Percentiles rank a stretch among this genome's conserved stretches.
Conservation (phyloP, 2,329 filamentous ascomycete species). For the Nemania sp. region DNA sequence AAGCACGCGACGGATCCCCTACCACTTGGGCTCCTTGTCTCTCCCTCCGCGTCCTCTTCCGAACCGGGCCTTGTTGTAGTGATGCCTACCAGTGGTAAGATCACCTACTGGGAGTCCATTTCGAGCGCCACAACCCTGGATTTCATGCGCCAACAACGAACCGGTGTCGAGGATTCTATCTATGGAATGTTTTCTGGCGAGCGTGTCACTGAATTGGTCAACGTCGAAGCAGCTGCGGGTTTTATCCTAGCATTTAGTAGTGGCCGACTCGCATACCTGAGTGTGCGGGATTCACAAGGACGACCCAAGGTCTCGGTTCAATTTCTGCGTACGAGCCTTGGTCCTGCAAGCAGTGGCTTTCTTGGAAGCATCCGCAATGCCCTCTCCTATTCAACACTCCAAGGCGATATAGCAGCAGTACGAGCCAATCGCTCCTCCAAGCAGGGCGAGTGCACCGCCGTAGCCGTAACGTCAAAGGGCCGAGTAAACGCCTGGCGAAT, state of each 20-base stretch:
- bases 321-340: constrained; percentile 68
- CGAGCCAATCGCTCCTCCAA: constrained; percentile 71
- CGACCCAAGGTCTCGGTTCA: constrained; percentile 79
- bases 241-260: constrained; percentile 85
- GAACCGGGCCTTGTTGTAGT: constrained; percentile 87
- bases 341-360: constrained; percentile 65
- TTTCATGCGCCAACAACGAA: constrained; percentile 79
- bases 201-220: constrained; percentile 74
- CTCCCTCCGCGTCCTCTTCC: constrained; percentile 74
- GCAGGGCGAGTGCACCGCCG: constrained; percentile 82
- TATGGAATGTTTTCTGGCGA: constrained; percentile 79
- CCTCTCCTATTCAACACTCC: constrained; percentile 70
- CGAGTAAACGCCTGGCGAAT: constrained; percentile 85
- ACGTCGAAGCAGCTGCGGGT: constrained; percentile 81
- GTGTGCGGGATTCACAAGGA: constrained; percentile 83
- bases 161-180: constrained; percentile 76
- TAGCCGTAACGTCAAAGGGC: constrained; percentile 78
- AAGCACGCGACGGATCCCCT: constrained; percentile 70
- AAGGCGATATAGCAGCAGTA: constrained; percentile 80
- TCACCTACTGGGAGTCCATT: constrained; percentile 95
- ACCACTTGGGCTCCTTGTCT: constrained; percentile 82
- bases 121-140: constrained; percentile 84
- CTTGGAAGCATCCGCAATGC: constrained; percentile 81
- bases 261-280: constrained; percentile 85
- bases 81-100: constrained; percentile 79